A percentile compares a stretch with the other conserved stretches of the same genome.
These are phyloP conservation scores for Thielaviopsis cerberus DNA, from an alignment of 2,329 filamentous ascomycete species.

Conservation along the genomic window DNA sequence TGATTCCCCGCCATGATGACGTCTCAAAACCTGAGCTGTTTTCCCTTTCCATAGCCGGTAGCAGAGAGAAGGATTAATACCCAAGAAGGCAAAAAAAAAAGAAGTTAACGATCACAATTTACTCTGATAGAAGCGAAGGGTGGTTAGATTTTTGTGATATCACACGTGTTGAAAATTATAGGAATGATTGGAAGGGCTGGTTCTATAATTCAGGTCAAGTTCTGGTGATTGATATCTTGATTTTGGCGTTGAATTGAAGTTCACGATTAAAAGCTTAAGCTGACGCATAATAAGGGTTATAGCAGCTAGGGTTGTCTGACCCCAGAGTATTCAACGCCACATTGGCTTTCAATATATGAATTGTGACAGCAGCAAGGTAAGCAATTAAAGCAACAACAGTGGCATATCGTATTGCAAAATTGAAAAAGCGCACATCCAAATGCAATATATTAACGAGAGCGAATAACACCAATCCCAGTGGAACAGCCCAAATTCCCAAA, in stretches of 20 bases:
- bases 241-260: too few species aligned
- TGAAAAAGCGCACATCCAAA: background rate
- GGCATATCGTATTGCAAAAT: background rate
- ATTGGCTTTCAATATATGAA: background rate
- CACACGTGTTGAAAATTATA: too few species aligned
- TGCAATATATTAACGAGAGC: background rate
- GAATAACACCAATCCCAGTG: background rate
- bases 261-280: too few species aligned
- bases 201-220: too few species aligned
- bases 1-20: background rate
- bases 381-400: background rate
- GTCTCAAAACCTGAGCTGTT: background rate
- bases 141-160: background rate
- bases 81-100: slow-evolving; percentile 10
- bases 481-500: background rate
- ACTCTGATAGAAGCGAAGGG: background rate
- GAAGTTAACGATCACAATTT: slow-evolving; percentile 8
- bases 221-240: too few species aligned
- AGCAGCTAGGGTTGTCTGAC: background rate
- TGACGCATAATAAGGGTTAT: too few species aligned
- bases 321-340: background rate
- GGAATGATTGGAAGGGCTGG: too few species aligned
- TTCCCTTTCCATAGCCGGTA: slow-evolving; percentile 8
- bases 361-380: background rate
- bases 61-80: slow-evolving; percentile 11